A percentile compares a stretch with the other conserved stretches of the same genome.
These are phyloP conservation scores for Vitellaria paradoxa DNA, from an alignment of 179 eudicot genomes.

Conservation along the genomic window DNA sequence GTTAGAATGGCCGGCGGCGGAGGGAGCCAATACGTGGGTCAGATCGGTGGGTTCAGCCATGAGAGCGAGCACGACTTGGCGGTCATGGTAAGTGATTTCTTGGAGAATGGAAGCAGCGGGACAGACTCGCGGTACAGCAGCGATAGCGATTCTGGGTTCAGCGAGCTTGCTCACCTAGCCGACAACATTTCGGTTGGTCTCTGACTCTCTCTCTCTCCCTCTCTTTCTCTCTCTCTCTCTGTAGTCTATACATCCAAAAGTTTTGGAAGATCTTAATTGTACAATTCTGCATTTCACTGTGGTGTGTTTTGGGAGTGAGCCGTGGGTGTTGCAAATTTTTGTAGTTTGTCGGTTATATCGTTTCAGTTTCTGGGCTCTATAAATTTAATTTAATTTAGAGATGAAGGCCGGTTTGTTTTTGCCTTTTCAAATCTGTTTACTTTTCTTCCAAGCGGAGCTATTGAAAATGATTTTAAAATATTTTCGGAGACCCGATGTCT, in stretches of 20 bases:
- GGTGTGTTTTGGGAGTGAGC: neutral
- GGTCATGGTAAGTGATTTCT: conserved; percentile 76
- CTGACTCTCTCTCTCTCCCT: too few relatives aligned
- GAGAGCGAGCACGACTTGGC: conserved; percentile 93
- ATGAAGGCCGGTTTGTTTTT: neutral
- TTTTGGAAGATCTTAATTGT: neutral
- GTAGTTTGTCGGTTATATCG: neutral
- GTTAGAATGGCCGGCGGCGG: conserved; percentile 27
- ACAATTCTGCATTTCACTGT: neutral
- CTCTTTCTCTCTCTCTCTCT: too few relatives aligned
- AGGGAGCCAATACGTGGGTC: conserved; percentile 18
- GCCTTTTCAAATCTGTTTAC: too few relatives aligned
- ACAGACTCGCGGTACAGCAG: conserved; percentile 68
- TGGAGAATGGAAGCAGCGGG: conserved; percentile 70
- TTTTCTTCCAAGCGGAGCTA: neutral
- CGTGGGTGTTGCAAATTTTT: too few relatives aligned
- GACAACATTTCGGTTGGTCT: conserved; percentile 64
- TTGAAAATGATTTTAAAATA: too few relatives aligned
- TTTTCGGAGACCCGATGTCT: too few relatives aligned
- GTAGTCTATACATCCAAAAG: neutral
- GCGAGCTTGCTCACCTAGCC: conserved; percentile 62
- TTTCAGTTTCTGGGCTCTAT: neutral
- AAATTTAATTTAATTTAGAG: too few relatives aligned
- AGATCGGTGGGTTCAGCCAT: conserved; percentile 44
- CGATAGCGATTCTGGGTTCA: conserved; percentile 73